Evolutionary conservation across 2,329 filamentous ascomycete species (phyloP).

Genomic region (Pezizomycotina sp.): DNA sequence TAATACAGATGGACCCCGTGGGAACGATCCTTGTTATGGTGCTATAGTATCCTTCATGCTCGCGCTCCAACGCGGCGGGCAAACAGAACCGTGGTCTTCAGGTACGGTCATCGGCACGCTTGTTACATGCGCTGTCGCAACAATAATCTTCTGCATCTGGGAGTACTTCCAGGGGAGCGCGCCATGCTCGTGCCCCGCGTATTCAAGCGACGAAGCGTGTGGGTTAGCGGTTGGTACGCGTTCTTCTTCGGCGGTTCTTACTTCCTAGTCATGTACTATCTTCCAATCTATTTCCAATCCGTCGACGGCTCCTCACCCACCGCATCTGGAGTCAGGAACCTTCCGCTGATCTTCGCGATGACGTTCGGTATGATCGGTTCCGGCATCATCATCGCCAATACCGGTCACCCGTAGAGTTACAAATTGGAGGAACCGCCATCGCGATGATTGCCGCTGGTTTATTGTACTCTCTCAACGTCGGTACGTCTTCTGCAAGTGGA

Average conservation of each 20-base stretch:
- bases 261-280: slow-evolving; percentile 34
- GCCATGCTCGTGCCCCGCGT: slow-evolving; percentile 38
- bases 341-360: slow-evolving; percentile 34
- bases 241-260: slow-evolving; percentile 33
- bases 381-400: slow-evolving; percentile 30
- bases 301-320: slow-evolving; percentile 31
- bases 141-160: slow-evolving; percentile 28
- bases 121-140: slow-evolving; percentile 28
- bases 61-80: slow-evolving; percentile 36
- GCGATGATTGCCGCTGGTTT: slow-evolving; percentile 33
- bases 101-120: slow-evolving; percentile 33
- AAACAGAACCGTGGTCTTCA: slow-evolving; percentile 32
- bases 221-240: slow-evolving; percentile 31
- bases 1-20: slow-evolving; percentile 35
- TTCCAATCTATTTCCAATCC: slow-evolving; percentile 39
- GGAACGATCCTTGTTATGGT: slow-evolving; percentile 35
- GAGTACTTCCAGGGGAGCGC: slow-evolving; percentile 34
- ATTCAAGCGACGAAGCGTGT: slow-evolving; percentile 32
- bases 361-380: slow-evolving; percentile 31
- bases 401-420: slow-evolving; percentile 33
- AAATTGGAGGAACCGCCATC: slow-evolving; percentile 34
- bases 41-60: slow-evolving; percentile 33
- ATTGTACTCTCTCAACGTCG: slow-evolving; percentile 32
- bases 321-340: slow-evolving; percentile 30
- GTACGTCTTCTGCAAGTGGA: slow-evolving; percentile 34